Conservation (phyloP, 306 rosid genomes). For the Lathyrus sativus region DNA sequence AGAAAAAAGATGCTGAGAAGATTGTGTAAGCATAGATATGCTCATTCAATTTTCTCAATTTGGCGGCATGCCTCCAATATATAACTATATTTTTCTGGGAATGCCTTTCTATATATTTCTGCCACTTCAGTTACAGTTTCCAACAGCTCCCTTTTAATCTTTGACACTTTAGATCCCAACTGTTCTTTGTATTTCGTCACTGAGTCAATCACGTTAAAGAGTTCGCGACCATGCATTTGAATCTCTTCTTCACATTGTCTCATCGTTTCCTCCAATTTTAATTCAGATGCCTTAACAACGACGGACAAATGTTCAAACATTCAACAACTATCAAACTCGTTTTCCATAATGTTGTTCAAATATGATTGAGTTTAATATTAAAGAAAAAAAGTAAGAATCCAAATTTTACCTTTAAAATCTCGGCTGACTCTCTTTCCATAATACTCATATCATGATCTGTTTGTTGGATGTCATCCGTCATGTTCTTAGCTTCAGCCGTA, state of each 20-base stretch:
- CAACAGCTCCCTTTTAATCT: conserved; percentile 58
- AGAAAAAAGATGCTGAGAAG: not conserved
- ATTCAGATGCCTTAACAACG: conserved; percentile 51
- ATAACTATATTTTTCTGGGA: conserved; percentile 2
- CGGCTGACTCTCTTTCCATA: conserved; percentile 73
- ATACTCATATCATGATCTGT: conserved; percentile 56
- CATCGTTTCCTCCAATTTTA: conserved; percentile 64
- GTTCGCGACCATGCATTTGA: conserved; percentile 53
- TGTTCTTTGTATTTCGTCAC: conserved; percentile 66
- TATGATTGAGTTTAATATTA: conserved; percentile 6
- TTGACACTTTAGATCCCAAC: conserved; percentile 53
- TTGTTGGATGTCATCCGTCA: conserved; percentile 58
- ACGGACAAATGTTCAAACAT: not conserved
- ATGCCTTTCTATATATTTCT: conserved; percentile 40
- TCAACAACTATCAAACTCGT: not conserved
- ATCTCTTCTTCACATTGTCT: conserved; percentile 65
- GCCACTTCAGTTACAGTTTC: conserved; percentile 62
- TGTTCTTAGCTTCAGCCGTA: conserved; percentile 57
- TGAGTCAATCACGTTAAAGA: conserved; percentile 58
- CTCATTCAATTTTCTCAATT: not conserved
- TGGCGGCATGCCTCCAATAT: not conserved
- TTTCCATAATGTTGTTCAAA: not conserved
- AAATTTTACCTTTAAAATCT: conserved; percentile 62
- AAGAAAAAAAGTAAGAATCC: conserved; percentile 6
- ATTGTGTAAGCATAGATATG: not conserved